phyloP scores from a whole-genome alignment of 1,139 yeast genomes.

The Blastobotrys indianensis region DNA sequence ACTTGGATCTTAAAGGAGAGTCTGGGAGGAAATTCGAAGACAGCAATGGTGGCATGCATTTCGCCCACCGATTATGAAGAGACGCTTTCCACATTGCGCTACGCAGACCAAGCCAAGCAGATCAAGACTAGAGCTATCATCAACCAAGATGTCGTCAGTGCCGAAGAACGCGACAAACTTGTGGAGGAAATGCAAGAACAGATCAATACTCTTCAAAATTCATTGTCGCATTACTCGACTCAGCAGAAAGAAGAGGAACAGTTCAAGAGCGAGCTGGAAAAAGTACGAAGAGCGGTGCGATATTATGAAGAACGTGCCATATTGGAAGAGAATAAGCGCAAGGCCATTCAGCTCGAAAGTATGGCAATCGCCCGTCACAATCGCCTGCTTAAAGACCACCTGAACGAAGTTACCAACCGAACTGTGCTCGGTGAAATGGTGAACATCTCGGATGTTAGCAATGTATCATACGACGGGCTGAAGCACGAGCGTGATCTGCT shows the following conservation, averaged over 20 bases:
- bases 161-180: slow-evolving; percentile 35
- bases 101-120: slow-evolving; percentile 68
- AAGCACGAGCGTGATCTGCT: slow-evolving; percentile 19
- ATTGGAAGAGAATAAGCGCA: slow-evolving; percentile 33
- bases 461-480: slow-evolving; percentile 14
- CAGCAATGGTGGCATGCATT: slow-evolving; percentile 69
- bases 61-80: slow-evolving; percentile 75
- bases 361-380: slow-evolving; percentile 30
- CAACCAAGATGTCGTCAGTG: slow-evolving; percentile 41
- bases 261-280: slow-evolving; percentile 30
- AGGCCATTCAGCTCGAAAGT: slow-evolving; percentile 33
- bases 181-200: slow-evolving; percentile 39
- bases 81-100: slow-evolving; percentile 63
- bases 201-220: slow-evolving; percentile 35
- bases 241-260: slow-evolving; percentile 25
- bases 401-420: slow-evolving; percentile 31
- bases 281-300: slow-evolving; percentile 34
- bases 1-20: slow-evolving; percentile 71
- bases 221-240: slow-evolving; percentile 24
- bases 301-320: slow-evolving; percentile 42
- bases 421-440: slow-evolving; percentile 15
- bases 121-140: slow-evolving; percentile 57
- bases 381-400: slow-evolving; percentile 30
- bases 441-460: neutral
- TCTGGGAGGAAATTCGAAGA: slow-evolving; percentile 68